Evolutionary conservation across 2,329 filamentous ascomycete species (phyloP), one percentile per base, ranked within the genome.

Genomic region (Trichoderma pleuroti): DNA sequence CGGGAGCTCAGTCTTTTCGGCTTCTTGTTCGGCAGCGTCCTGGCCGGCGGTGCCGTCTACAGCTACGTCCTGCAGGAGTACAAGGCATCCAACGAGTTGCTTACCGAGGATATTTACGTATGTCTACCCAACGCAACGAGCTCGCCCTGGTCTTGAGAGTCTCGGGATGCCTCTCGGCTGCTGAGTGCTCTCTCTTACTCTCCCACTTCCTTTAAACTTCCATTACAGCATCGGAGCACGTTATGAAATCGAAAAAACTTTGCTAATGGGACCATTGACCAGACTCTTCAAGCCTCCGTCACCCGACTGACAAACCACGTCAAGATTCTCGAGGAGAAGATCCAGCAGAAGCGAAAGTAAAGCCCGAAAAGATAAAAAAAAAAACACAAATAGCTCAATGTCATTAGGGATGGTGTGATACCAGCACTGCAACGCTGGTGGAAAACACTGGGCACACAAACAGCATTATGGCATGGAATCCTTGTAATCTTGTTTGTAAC

Each of bases 41-140:
- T 93, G 66, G 91, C 94, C 57, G 94, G 93, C 77, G 88, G 87
- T 66, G 91, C 89, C 71, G 92, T 97, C 76, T 98, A 98, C 84
- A 94, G 93, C 81, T 98, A 98, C 81, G 88, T 97, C 75, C 84
- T 98, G 76, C 90, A 95, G 80, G 94, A 98, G 82, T 98, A 98
- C 86, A 93, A 94, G 84, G 86, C 94, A 56, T 93, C 93, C 76
- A 98, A 98, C 84, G 93, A 97, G 83, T 87, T 98, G 78, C 85
- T 98, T 82, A 95, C 91, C 72, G 94, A 97, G 83, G 95, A 98
- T 82, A 97, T 98, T 81, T 95, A 95, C 83, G 95, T 98, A 88
- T 82, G 93, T 91, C 18, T n/a, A 18, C 12, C n/a, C 5, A 5
- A 3, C 26, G n/a, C n/a, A 30, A 26, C n/a, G 6, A 36, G n/a